Conservation (phyloP, 1,139 yeast species). For the Candida sp. region DNA sequence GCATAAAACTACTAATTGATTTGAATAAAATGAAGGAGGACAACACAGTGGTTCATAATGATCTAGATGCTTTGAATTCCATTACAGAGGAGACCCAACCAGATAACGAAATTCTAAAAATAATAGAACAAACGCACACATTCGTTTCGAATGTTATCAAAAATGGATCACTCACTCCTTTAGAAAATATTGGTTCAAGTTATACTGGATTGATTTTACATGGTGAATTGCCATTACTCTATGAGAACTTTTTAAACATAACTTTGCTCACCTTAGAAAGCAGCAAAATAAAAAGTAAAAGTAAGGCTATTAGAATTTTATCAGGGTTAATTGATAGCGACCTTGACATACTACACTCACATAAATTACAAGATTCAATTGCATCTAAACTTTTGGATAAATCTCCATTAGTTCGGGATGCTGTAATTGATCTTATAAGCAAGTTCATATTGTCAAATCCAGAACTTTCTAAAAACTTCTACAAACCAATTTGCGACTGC, state of each 20-base stretch:
- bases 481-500: slow-evolving; percentile 47
- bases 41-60: neutral
- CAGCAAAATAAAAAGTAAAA: slow-evolving; percentile 55
- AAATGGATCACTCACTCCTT: neutral
- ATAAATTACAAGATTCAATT: slow-evolving; percentile 51
- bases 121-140: neutral
- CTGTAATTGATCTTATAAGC: slow-evolving; percentile 65
- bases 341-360: slow-evolving; percentile 43
- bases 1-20: neutral
- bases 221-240: slow-evolving; percentile 33
- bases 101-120: neutral
- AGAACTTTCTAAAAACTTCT: slow-evolving; percentile 44
- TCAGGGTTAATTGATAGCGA: slow-evolving; percentile 45
- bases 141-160: neutral
- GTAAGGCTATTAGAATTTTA: slow-evolving; percentile 62
- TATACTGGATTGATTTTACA: slow-evolving; percentile 4
- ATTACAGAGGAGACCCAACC: neutral
- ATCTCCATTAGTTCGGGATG: slow-evolving; percentile 74
- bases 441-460: slow-evolving; percentile 46
- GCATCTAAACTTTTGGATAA: slow-evolving; percentile 51
- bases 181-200: too few species aligned
- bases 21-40: neutral
- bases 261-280: slow-evolving; percentile 49
- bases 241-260: slow-evolving; percentile 51
- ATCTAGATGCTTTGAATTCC: neutral